A percentile compares a stretch with the other conserved stretches of the same genome.
phyloP scores from a whole-genome alignment of 75 land plant species.

The Adiantum capillusveneris region DNA sequence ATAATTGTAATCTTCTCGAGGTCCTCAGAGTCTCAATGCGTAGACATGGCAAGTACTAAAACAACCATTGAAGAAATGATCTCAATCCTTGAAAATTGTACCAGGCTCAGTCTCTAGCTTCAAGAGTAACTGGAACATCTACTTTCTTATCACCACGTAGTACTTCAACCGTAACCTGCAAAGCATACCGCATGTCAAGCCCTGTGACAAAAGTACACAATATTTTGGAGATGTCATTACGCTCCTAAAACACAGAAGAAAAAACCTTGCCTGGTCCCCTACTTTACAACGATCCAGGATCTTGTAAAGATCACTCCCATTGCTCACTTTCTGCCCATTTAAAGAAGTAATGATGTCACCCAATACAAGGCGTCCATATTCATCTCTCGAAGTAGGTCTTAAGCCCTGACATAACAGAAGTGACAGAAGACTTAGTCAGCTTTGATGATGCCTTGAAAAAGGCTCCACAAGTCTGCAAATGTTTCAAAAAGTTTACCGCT shows the following conservation, averaged over 20 bases:
- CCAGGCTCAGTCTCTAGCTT: conserved; percentile 20
- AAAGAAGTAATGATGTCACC: conserved; percentile 43
- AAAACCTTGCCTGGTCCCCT: conserved; percentile 33
- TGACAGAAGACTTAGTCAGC: background rate
- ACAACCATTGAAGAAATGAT: no score
- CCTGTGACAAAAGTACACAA: no score
- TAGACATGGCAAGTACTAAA: no score
- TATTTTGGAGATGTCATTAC: no score
- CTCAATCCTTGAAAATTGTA: no score
- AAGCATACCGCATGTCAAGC: no score
- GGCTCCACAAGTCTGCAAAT: no score
- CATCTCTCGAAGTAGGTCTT: conserved; percentile 37
- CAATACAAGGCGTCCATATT: conserved; percentile 42
- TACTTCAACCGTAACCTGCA: conserved; percentile 35
- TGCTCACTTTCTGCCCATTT: conserved; percentile 36
- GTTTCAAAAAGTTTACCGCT: conserved; percentile 13
- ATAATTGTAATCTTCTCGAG: no score
- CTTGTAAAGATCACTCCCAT: conserved; percentile 48
- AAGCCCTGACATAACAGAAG: conserved; percentile 19
- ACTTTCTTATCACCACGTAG: conserved; percentile 34
- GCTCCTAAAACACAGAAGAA: background rate
- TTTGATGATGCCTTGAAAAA: no score
- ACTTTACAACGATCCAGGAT: conserved; percentile 46
- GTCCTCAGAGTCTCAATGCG: no score
- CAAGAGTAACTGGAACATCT: conserved; percentile 28